Conservation (phyloP, 2,329 filamentous ascomycete genomes). For the Sclerotinia minor region DNA sequence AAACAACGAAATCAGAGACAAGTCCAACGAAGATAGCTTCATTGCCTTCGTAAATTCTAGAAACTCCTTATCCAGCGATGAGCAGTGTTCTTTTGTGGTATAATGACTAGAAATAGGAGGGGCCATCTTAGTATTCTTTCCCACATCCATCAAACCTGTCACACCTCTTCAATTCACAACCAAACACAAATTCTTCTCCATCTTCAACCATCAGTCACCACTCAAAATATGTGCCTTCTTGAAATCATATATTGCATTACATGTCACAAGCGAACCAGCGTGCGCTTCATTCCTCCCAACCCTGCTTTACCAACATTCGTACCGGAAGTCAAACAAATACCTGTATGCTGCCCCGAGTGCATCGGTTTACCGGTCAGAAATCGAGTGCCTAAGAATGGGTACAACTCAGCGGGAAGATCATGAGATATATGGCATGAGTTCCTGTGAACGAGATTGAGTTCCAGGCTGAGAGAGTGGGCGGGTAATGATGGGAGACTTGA, state of each 20-base stretch:
- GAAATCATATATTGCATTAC: slow-evolving; percentile 18
- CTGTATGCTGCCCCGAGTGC: slow-evolving; percentile 10
- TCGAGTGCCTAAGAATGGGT: neutral
- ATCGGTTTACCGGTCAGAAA: neutral
- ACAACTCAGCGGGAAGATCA: neutral
- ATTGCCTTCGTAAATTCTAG: slow-evolving; percentile 12
- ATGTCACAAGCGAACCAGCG: neutral
- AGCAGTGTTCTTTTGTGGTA: slow-evolving; percentile 1
- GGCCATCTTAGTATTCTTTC: neutral
- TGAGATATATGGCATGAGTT: neutral
- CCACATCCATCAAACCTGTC: neutral
- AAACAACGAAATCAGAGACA: slow-evolving; percentile 1
- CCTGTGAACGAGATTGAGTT: neutral
- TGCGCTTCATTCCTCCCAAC: slow-evolving; percentile 14
- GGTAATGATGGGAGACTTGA: neutral
- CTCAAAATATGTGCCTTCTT: slow-evolving; percentile 16
- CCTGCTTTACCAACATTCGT: neutral
- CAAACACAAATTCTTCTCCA: neutral
- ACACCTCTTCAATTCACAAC: neutral
- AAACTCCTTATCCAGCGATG: neutral
- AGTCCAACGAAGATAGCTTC: neutral
- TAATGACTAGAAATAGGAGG: slow-evolving; percentile 10
- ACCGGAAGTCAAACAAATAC: slow-evolving; percentile 20
- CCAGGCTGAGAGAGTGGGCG: neutral
- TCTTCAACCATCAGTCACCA: neutral